These are phyloP conservation scores for Diversispora eburnea DNA, from an alignment of 192 early-diverging fungal genomes.

Conservation along the genomic window DNA sequence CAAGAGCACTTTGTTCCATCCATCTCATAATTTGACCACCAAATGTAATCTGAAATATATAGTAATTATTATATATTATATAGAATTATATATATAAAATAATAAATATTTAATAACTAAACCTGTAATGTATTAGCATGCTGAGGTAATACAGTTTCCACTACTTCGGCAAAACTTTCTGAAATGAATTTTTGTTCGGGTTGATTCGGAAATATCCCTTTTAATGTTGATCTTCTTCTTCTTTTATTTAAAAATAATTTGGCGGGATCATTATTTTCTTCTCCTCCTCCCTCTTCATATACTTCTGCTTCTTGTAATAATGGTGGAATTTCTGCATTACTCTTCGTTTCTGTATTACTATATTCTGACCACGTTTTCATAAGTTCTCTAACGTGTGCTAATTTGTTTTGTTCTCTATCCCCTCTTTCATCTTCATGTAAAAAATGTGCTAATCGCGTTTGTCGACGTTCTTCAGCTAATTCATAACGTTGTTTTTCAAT, in stretches of 20 bases:
- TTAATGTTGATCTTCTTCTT: conserved; percentile 21
- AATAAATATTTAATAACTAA: background rate
- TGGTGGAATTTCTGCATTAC: conserved; percentile 20
- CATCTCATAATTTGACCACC: conserved; percentile 70
- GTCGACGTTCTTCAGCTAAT: conserved; percentile 54
- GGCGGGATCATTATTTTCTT: conserved; percentile 16
- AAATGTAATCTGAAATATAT: conserved; percentile 53
- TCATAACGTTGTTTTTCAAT: conserved; percentile 54
- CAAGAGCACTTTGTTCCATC: conserved; percentile 63
- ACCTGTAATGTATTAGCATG: conserved; percentile 60
- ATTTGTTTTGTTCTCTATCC: conserved; percentile 29
- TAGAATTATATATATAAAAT: background rate
- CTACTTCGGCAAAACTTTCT: conserved; percentile 56
- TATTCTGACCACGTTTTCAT: conserved; percentile 44
- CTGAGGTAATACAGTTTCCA: conserved; percentile 67
- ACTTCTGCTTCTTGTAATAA: background rate
- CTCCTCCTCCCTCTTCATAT: background rate
- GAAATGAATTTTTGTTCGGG: conserved; percentile 36
- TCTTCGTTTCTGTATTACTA: conserved; percentile 24
- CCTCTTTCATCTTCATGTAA: conserved; percentile 24
- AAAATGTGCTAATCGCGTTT: conserved; percentile 35
- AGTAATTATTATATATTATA: background rate
- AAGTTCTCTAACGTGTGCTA: conserved; percentile 39
- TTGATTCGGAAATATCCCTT: background rate
- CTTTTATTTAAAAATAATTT: conserved; percentile 16